Conservation (phyloP, 257 asterid genomes). For the Cynanchum wilfordii region DNA sequence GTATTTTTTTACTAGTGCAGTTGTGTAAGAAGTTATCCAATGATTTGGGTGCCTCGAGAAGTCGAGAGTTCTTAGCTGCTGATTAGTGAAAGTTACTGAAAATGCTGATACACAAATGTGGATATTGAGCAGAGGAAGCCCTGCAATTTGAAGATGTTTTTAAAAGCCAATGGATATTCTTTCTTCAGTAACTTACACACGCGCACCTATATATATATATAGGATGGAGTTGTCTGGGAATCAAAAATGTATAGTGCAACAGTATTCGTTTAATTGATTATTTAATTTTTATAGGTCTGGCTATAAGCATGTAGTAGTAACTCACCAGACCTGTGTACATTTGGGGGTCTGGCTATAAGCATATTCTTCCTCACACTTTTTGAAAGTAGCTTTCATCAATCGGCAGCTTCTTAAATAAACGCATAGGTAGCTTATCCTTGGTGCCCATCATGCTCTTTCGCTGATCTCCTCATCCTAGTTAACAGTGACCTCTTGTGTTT, state of each 20-base stretch:
- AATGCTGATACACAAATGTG: not conserved
- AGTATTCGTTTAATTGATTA: not conserved
- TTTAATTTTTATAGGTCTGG: not conserved
- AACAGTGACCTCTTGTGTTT: no score
- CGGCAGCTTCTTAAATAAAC: no score
- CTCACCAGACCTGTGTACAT: not conserved
- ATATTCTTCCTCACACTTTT: no score
- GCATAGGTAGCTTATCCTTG: no score
- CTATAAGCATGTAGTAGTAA: not conserved
- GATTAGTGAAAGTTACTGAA: conserved; percentile 15
- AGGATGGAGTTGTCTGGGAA: not conserved
- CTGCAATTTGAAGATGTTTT: not conserved
- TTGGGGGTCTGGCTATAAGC: no score
- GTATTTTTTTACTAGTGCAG: conserved; percentile 30
- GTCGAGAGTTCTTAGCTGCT: conserved; percentile 35
- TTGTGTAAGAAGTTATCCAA: conserved; percentile 66
- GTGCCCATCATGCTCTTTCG: no score
- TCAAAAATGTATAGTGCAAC: not conserved
- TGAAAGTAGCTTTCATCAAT: no score
- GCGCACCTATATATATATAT: no score
- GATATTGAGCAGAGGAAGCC: not conserved
- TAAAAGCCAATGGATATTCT: not conserved
- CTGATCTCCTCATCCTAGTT: no score
- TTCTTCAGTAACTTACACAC: no score
- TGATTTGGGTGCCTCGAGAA: conserved; percentile 69